phyloP scores from a whole-genome alignment of 139 green algal genomes.

The Nannochloris sp. region DNA sequence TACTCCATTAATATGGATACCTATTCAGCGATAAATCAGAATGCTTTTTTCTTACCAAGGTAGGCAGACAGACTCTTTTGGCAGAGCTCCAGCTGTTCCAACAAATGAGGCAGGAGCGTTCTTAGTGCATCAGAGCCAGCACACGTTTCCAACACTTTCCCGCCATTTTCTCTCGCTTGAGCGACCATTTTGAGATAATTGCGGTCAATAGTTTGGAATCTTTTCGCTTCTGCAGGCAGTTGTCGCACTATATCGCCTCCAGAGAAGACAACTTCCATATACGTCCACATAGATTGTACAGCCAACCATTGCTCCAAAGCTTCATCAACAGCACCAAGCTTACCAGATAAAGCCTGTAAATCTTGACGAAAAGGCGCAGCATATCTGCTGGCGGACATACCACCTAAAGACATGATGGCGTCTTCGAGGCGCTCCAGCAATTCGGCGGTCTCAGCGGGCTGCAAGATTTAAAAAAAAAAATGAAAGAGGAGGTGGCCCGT shows the following conservation, averaged over 20 bases:
- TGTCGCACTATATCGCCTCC: constrained; percentile 95
- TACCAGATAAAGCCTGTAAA: constrained; percentile 62
- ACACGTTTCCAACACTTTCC: constrained; percentile 81
- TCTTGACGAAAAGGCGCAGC: constrained; percentile 72
- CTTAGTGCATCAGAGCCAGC: constrained; percentile 81
- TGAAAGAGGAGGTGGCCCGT: background rate
- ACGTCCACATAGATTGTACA: constrained; percentile 93
- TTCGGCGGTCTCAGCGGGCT: constrained; percentile 74
- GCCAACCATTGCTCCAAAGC: constrained; percentile 90
- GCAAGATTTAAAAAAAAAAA: background rate
- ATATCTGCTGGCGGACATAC: constrained; percentile 90
- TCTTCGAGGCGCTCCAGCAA: constrained; percentile 95
- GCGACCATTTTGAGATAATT: constrained; percentile 63
- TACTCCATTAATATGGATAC: no score
- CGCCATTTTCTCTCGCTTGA: constrained; percentile 60
- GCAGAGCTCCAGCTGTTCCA: constrained; percentile 92
- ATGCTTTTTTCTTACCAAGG: constrained; percentile 53
- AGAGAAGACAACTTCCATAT: constrained; percentile 94
- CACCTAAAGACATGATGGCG: constrained; percentile 84
- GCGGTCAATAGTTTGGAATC: constrained; percentile 90
- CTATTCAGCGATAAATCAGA: no score
- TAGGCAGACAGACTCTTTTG: constrained; percentile 90
- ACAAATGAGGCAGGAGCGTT: constrained; percentile 82
- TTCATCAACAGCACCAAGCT: constrained; percentile 83
- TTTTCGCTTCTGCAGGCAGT: constrained; percentile 89